Conservation (phyloP, 108 stramenopile species). For the Pseudonitzschia delicatissima region DNA sequence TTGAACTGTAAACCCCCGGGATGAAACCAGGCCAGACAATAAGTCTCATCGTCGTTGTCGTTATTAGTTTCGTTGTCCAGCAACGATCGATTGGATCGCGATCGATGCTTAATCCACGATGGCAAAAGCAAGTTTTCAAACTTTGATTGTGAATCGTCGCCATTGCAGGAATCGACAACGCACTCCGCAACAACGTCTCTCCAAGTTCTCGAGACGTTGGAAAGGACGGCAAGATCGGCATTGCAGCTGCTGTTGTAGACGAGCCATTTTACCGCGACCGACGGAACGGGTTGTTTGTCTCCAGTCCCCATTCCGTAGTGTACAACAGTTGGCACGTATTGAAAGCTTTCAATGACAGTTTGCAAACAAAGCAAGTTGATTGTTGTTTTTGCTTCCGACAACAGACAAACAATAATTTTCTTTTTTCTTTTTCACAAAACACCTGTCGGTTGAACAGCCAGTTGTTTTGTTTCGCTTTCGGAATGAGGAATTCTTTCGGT, state of each 20-base stretch:
- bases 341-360: too few relatives aligned
- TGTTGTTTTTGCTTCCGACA: too few relatives aligned
- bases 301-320: too few relatives aligned
- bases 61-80: slow-evolving; percentile 5
- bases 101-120: slow-evolving; percentile 41
- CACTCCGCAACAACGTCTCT: slow-evolving; percentile 24
- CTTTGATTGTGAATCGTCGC: slow-evolving; percentile 11
- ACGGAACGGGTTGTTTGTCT: not conserved
- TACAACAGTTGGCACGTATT: too few relatives aligned
- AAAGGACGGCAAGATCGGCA: slow-evolving; percentile 55
- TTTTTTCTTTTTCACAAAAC: too few relatives aligned
- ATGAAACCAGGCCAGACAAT: slow-evolving; percentile 80
- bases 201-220: slow-evolving; percentile 64
- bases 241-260: slow-evolving; percentile 48
- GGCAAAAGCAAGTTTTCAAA: slow-evolving; percentile 28
- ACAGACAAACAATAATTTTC: too few relatives aligned
- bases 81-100: not conserved
- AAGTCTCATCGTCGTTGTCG: slow-evolving; percentile 44
- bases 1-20: slow-evolving; percentile 64
- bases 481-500: too few relatives aligned
- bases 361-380: too few relatives aligned
- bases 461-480: too few relatives aligned
- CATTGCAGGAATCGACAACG: slow-evolving; percentile 16
- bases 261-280: slow-evolving; percentile 35
- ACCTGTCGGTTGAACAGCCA: too few relatives aligned